phyloP scores from a whole-genome alignment of 2,329 filamentous ascomycete species.

The Leptographium procerum region DNA sequence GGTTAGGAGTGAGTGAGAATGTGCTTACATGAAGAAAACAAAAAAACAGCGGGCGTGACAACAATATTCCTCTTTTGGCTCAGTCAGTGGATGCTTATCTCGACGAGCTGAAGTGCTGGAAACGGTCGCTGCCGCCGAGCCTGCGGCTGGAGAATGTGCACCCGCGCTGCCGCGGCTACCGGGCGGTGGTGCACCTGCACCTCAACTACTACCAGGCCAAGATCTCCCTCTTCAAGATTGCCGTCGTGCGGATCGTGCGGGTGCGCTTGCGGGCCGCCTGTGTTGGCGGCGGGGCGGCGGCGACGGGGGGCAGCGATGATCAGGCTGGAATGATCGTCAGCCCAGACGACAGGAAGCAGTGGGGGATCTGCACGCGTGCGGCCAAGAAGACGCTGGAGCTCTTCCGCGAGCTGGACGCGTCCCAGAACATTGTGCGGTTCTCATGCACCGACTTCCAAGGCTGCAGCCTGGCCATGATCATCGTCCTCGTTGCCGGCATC shows the following conservation, averaged over 20 bases:
- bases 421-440: background rate
- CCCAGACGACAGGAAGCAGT: background rate
- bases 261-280: background rate
- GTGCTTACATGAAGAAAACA: too few species aligned
- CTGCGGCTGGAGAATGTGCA: background rate
- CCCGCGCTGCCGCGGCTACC: background rate
- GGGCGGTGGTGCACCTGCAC: background rate
- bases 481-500: background rate
- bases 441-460: constrained; percentile 1
- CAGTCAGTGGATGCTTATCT: too few species aligned
- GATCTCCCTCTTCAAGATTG: background rate
- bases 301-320: background rate
- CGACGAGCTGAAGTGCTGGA: background rate
- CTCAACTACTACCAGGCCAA: background rate
- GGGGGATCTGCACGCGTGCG: background rate
- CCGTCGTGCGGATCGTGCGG: background rate
- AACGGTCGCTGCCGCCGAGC: background rate
- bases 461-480: background rate
- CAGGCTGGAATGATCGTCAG: too few species aligned
- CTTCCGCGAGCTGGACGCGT: background rate
- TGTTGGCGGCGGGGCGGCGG: background rate
- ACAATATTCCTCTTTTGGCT: too few species aligned
- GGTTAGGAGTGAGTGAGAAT: too few species aligned
- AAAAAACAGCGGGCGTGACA: too few species aligned
- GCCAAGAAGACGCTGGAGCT: background rate